phyloP scores from a whole-genome alignment of 2,329 filamentous ascomycete genomes.

The Sclerotinia spermophila region DNA sequence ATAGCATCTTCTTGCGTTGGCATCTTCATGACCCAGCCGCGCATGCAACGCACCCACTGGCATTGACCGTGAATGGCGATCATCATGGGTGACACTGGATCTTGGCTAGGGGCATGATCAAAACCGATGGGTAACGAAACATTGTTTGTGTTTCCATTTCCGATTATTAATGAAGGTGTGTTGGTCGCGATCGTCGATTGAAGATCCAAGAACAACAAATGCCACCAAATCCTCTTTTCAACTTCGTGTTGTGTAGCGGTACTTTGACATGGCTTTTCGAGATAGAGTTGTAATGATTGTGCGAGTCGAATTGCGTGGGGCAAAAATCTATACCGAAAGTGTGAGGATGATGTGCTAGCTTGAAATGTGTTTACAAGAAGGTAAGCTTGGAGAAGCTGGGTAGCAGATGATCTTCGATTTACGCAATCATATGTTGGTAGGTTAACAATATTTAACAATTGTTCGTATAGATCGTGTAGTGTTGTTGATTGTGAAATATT shows the following conservation, averaged over 20 bases:
- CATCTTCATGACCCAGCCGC: background rate
- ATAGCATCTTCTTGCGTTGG: background rate
- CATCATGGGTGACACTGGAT: background rate
- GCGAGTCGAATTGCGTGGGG: background rate
- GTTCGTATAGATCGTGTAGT: background rate
- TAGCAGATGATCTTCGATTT: background rate
- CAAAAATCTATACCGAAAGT: background rate
- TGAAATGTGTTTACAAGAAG: conserved; percentile 1
- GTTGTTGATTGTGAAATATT: background rate
- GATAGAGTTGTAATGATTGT: background rate
- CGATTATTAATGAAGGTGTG: background rate
- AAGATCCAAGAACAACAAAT: background rate
- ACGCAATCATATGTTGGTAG: background rate
- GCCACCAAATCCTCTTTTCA: background rate
- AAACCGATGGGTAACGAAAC: background rate
- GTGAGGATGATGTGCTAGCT: background rate
- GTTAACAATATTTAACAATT: no score
- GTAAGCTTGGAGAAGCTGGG: background rate
- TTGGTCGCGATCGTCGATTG: background rate
- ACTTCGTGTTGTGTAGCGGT: background rate
- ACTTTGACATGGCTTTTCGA: background rate
- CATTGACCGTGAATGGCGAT: background rate
- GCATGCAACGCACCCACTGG: background rate
- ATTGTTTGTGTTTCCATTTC: background rate
- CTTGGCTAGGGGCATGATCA: background rate